Conservation (phyloP, 1,139 yeast genomes). For the Kazachstania sp. region DNA sequence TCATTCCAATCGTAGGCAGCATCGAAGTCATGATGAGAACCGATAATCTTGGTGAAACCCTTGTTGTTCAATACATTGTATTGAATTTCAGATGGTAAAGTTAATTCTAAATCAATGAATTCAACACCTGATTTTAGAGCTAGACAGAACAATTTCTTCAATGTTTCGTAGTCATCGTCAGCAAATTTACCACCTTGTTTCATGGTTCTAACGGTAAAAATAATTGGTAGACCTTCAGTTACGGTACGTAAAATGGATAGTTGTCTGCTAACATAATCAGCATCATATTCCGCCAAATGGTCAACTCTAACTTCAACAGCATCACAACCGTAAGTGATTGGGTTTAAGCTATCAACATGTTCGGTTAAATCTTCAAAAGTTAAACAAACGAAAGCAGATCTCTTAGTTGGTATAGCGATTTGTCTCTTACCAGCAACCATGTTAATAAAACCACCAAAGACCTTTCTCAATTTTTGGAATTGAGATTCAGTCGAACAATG, state of each 20-base stretch:
- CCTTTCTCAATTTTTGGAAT: constrained; percentile 47
- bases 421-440: constrained; percentile 55
- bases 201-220: constrained; percentile 69
- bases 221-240: constrained; percentile 58
- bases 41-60: constrained; percentile 63
- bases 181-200: constrained; percentile 81
- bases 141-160: constrained; percentile 45
- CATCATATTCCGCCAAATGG: constrained; percentile 44
- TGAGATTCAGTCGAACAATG: constrained; percentile 54
- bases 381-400: constrained; percentile 67
- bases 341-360: constrained; percentile 40
- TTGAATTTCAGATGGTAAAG: constrained; percentile 32
- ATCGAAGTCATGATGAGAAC: constrained; percentile 67
- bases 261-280: constrained; percentile 61
- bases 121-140: constrained; percentile 65
- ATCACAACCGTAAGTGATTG: constrained; percentile 58
- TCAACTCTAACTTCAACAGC: constrained; percentile 85
- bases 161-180: constrained; percentile 40
- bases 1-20: constrained; percentile 59
- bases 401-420: constrained; percentile 39
- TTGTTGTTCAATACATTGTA: constrained; percentile 40
- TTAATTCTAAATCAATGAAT: constrained; percentile 46
- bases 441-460: constrained; percentile 51
- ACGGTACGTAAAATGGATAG: constrained; percentile 57
- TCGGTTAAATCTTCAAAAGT: constrained; percentile 51